Base-by-base conservation (phyloP, 179 eudicot species). In the Actinidia arguta region DNA sequence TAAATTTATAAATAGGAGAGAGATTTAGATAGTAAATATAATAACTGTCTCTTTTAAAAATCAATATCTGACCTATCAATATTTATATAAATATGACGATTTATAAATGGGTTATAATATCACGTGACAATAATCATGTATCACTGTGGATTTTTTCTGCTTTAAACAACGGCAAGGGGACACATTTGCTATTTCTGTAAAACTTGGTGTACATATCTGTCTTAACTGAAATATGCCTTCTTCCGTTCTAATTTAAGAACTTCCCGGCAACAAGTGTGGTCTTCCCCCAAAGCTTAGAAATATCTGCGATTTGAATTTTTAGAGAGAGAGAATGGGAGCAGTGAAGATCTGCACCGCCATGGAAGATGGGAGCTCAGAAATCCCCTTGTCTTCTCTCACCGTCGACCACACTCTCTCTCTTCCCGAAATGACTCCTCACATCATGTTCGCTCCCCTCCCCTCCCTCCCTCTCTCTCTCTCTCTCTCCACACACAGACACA, bases 321-420 rank as follows among this genome's bases (percentile, higher is more conserved):
- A 44, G 78, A 55, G 64, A 81, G 62, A 81, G 80, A 64, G 61
- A 24, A 89, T 88, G 90, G 92, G 90, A 73, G 89, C 83, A 20
- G 90, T 77, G 59, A 86, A 79, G 77, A 86, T 89, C 89, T 86
- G 89, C 84, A 88, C 89, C 90, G 95, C 90, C 89, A 87, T 92
- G 91, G 92, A 82, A 82, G 87, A 54, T 79, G 81, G 82, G 22
- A 80, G 83, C 62, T 88, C 91, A 0, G 87, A 87, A 74, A 90
- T 92, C 76, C 88, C 64, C 7, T 88, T 87, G 0, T 93, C 98
- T 18, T 81, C 92, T 71, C 85, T 91, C 82, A 85, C 92, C 83
- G 87, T 96, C 78, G 98, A 96, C 54, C 92, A 94, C 80, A 79
- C 96, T 76, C 99, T 96, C 67, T 55, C 98, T 82, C 84, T 91